phyloP scores from a whole-genome alignment of 495 filamentous ascomycete genomes.

The Hypoxylon crocopeplum region DNA sequence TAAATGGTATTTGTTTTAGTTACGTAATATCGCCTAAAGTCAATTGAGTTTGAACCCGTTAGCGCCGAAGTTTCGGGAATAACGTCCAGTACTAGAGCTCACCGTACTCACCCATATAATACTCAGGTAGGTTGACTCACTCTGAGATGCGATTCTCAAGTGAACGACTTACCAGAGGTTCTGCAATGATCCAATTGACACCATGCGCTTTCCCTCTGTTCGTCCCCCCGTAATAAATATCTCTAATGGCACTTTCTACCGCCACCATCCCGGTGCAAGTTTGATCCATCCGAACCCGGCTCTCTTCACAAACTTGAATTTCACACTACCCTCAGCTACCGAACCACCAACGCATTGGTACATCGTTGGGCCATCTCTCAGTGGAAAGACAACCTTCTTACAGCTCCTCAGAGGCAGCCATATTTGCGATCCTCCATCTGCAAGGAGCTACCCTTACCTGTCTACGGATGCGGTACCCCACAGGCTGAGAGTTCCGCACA shows the following conservation, averaged over 20 bases:
- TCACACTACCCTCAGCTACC: constrained; percentile 64
- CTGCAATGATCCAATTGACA: constrained; percentile 29
- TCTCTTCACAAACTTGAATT: constrained; percentile 71
- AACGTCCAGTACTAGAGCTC: constrained; percentile 12
- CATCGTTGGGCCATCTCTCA: constrained; percentile 73
- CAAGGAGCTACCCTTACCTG: constrained; percentile 79
- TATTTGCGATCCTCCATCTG: constrained; percentile 72
- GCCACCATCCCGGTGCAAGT: constrained; percentile 68
- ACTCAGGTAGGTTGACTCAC: too few species aligned
- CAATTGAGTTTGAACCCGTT: constrained; percentile 8
- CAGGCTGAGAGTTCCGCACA: constrained; percentile 59
- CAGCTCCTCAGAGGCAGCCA: constrained; percentile 76
- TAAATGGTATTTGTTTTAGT: constrained; percentile 1
- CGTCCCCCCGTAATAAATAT: constrained; percentile 72
- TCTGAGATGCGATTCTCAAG: constrained; percentile 2
- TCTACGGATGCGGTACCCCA: constrained; percentile 64
- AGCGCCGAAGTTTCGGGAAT: constrained; percentile 23
- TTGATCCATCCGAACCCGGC: constrained; percentile 61
- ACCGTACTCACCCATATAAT: too few species aligned
- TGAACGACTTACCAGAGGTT: too few species aligned
- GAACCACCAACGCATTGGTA: constrained; percentile 68
- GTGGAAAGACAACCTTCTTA: constrained; percentile 78
- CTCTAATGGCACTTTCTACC: constrained; percentile 79
- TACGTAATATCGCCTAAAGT: constrained; percentile 23
- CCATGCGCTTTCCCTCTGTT: constrained; percentile 43